These are phyloP conservation scores for Hyaloscypha bicolor DNA, from an alignment of 495 filamentous ascomycete genomes.

Conservation along the genomic window DNA sequence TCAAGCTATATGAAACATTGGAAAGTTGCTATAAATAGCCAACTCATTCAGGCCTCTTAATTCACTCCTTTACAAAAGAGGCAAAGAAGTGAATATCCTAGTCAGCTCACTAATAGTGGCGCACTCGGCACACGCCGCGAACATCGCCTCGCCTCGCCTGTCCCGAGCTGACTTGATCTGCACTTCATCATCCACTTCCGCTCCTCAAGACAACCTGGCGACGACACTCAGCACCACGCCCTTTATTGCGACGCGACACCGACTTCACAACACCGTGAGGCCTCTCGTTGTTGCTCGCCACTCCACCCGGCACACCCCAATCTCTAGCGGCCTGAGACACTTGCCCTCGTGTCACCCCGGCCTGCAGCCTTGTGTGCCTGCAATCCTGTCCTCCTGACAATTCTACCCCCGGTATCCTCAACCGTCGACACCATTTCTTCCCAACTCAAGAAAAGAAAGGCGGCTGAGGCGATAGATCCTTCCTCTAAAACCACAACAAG, in stretches of 20 bases:
- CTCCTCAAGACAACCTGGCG: neutral
- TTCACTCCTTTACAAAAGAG: neutral
- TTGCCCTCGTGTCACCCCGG: neutral
- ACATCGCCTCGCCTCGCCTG: neutral
- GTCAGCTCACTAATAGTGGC: too few species aligned
- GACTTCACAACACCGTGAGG: neutral
- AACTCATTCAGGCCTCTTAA: neutral
- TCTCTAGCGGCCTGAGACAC: neutral
- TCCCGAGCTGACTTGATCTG: neutral
- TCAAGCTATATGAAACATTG: neutral
- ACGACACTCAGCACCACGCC: neutral
- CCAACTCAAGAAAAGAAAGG: conserved; percentile 85
- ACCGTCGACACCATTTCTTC: conserved; percentile 58
- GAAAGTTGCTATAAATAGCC: neutral
- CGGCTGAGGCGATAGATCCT: conserved; percentile 67
- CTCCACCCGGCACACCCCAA: neutral
- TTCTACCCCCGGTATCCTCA: neutral
- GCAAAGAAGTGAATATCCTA: neutral
- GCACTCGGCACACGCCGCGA: neutral
- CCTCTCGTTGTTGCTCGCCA: neutral
- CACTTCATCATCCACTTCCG: neutral
- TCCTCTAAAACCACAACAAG: conserved; percentile 43
- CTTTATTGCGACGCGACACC: neutral
- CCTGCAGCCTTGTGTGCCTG: conserved; percentile 21
- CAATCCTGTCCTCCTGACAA: conserved; percentile 13